Evolutionary conservation across 257 asterid genomes (phyloP).

Genomic region (Przewalskia tangutica): DNA sequence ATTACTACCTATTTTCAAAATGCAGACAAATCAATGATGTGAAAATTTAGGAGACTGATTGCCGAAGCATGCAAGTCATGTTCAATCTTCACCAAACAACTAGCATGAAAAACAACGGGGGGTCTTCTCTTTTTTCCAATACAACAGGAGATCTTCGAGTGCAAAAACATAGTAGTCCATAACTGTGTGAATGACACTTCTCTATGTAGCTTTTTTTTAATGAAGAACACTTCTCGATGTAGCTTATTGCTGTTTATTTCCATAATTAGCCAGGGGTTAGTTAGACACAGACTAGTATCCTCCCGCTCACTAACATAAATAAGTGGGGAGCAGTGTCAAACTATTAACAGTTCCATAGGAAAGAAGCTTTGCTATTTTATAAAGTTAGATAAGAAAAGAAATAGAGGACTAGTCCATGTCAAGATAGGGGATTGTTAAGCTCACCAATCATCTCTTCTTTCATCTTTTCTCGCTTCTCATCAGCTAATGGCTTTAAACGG

Average conservation of each 20-base stretch:
- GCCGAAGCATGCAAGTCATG: background rate
- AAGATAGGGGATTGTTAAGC: constrained; percentile 5
- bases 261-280: background rate
- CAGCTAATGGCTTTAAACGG: constrained; percentile 88
- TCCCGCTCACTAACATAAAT: background rate
- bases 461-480: constrained; percentile 92
- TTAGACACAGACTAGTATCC: background rate
- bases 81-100: background rate
- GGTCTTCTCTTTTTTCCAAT: background rate
- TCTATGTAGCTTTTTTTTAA: background rate
- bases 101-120: background rate
- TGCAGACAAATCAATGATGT: background rate
- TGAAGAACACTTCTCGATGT: background rate
- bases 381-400: background rate
- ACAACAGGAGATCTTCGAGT: background rate
- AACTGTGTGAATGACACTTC: background rate
- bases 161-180: background rate
- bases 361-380: background rate
- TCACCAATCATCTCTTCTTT: constrained; percentile 98
- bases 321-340: background rate
- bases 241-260: background rate
- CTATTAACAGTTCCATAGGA: background rate
- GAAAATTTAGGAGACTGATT: background rate
- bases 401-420: background rate
- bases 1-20: background rate